Percentiles rank a stretch among this genome's conserved stretches.
phyloP scores from a whole-genome alignment of 1,284 basidiomycete species.

The Jaminaea rosea region DNA sequence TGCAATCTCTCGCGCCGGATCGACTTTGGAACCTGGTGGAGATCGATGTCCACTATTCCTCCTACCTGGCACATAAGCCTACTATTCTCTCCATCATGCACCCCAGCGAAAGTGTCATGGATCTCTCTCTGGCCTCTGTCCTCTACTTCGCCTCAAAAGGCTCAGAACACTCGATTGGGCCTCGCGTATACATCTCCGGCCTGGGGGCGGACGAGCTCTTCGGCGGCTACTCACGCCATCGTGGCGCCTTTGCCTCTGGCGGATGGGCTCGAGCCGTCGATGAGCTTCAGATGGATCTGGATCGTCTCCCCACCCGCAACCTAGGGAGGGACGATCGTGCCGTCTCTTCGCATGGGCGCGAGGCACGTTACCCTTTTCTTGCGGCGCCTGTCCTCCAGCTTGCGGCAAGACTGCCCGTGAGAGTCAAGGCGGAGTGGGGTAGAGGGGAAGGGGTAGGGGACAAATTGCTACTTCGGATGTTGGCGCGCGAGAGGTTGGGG shows the following conservation, averaged over 20 bases:
- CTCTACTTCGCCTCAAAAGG: constrained; percentile 86
- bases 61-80: constrained; percentile 46
- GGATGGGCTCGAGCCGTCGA: not conserved
- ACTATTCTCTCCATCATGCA: constrained; percentile 19
- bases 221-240: constrained; percentile 85
- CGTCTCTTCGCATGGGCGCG: constrained; percentile 76
- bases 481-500: constrained; percentile 20
- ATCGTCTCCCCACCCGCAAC: constrained; percentile 78
- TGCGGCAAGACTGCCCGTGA: constrained; percentile 64
- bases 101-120: constrained; percentile 29
- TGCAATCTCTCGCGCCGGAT: constrained; percentile 61
- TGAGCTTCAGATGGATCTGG: constrained; percentile 82
- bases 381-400: constrained; percentile 20
- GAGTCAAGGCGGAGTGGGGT: constrained; percentile 62
- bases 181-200: constrained; percentile 76
- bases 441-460: constrained; percentile 58
- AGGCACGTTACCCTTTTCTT: constrained; percentile 53
- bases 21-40: constrained; percentile 87
- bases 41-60: constrained; percentile 72
- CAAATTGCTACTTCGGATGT: constrained; percentile 65
- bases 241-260: constrained; percentile 58
- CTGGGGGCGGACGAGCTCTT: constrained; percentile 91
- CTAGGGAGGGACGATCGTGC: constrained; percentile 88
- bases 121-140: constrained; percentile 1
- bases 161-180: constrained; percentile 50